phyloP scores from a whole-genome alignment of 1,284 basidiomycete genomes.

The Heterobasidion annosum region DNA sequence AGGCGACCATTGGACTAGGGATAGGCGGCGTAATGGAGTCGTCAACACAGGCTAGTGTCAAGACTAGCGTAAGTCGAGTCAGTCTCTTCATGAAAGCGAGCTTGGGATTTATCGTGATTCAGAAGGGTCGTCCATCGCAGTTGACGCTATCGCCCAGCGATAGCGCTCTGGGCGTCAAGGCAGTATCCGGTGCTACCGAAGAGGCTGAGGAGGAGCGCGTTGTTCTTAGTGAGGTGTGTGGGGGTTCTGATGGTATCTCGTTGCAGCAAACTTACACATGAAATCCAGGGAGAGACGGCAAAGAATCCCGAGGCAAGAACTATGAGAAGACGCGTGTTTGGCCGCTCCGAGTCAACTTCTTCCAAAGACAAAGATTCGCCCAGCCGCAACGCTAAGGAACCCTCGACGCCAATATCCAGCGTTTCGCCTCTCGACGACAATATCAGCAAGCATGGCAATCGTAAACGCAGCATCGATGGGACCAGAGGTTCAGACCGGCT shows the following conservation, averaged over 20 bases:
- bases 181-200: conserved; percentile 22
- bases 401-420: conserved; percentile 24
- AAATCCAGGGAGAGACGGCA: not conserved
- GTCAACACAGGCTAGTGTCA: too few relatives aligned
- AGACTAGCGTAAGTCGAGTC: too few relatives aligned
- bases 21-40: conserved; percentile 9
- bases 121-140: conserved; percentile 32
- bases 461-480: conserved; percentile 44
- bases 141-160: conserved; percentile 55
- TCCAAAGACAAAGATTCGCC: conserved; percentile 20
- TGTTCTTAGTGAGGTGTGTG: conserved; percentile 59
- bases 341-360: conserved; percentile 30
- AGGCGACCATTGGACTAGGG: conserved; percentile 12
- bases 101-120: not conserved
- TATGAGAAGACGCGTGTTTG: conserved; percentile 43
- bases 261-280: conserved; percentile 5
- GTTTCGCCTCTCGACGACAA: conserved; percentile 17
- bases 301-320: conserved; percentile 1
- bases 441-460: conserved; percentile 27
- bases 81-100: not conserved
- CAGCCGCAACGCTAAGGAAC: conserved; percentile 13
- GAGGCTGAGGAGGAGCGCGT: conserved; percentile 42
- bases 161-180: conserved; percentile 36
- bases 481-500: conserved; percentile 47
- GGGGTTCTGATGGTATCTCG: not conserved